Base-by-base conservation (phyloP, 768 basidiomycete genomes). In the Termitomyces sp. region DNA sequence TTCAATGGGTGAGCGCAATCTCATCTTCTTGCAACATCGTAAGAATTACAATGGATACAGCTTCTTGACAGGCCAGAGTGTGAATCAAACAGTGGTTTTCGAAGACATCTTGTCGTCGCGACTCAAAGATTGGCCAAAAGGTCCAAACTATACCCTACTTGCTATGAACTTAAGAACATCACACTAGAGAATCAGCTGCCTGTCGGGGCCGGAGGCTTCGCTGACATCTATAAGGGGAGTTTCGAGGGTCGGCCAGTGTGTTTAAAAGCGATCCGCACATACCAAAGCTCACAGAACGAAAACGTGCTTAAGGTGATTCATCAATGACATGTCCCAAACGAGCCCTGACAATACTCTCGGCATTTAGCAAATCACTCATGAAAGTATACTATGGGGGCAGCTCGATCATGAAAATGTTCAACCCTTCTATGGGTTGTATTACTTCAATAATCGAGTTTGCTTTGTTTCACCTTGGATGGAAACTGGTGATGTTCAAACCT, bases 381-480 rank as follows among this genome's bases (percentile, higher is more conserved):
- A 65, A 51, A 60, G 55, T 20, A 55, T 65, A 46, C 28, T 62
- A 36, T 75, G 70, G 73, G 65, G 69, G 48, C 71, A 73, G 48
- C 61, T 74, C 6, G 32, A 67, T 0, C 72, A 73, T 62, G 67
- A 61, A 33, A 69, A 72, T 55, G 53, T 72, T 13, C 62, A 72
- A 22, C 71, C 73, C 3, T 71, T 73, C 55, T 69, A 69, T 32
- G 72, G 72, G 9, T 44, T 69, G 20, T 69, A 70, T 63, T 61
- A 63, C 46, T 55, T 70, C 9, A 62, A 62, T 20, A 55, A 51
- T 20, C 60, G 70, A 56, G 35, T 71, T 28, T 66, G 69, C 38
- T 67, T 80, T 24, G 72, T 79, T 50, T 78, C 77, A 6, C 78
- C 55, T 42, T 61, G 55, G 60, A 50, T 57, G 35, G 55, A 61